Base-by-base conservation (phyloP, 768 basidiomycete species). In the Leccinum longicurvipes region DNA sequence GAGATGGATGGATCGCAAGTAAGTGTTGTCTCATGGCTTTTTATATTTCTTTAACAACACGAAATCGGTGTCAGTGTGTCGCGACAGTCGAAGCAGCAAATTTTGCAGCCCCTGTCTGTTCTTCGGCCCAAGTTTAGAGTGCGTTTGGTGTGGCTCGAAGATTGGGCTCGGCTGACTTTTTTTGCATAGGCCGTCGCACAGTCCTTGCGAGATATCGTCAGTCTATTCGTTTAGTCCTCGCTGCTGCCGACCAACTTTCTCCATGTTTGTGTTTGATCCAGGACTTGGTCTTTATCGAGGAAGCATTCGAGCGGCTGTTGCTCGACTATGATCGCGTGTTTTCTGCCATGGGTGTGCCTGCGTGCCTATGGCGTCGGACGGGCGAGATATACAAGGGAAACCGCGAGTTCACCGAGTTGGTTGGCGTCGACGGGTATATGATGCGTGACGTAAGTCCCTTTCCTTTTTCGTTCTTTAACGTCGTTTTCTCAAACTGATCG, bases 311-410 rank as follows among this genome's bases (percentile, higher is more conserved):
- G 70, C 88, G 95, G 1, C 79, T 98, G 57, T 78, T 99, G 55
- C 83, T 98, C 21, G 94, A 97, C 67, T 98, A 98, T 60, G 96
- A 98, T 69, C 87, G 94, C 23, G 93, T 91, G 14, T 92, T 93
- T 73, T 87, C 87, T 51, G 93, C 92, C 0, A 98, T 99, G 88
- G 94, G 93, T 31, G 93, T 98, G 4, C 96, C 96, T 0, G 94
- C 94, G 0, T 99, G 96, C 62, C 80, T 98, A 6, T 98, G 96
- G 96, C 80, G 95, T 25, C 78, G 96, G 47, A 99, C 96, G 3
- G 96, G 96, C 31, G 95, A 98, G 75, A 98, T 98, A 60, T 98
- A 98, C 79, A 98, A 98, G 72, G 95, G 89, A 44, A 99, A 99
- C 68, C 83, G 92, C 53, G 94, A 96, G 73, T 98, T 99, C 69